Evolutionary conservation across 169 alveolate species (phyloP).

Genomic region (Plasmodium gonderi): DNA sequence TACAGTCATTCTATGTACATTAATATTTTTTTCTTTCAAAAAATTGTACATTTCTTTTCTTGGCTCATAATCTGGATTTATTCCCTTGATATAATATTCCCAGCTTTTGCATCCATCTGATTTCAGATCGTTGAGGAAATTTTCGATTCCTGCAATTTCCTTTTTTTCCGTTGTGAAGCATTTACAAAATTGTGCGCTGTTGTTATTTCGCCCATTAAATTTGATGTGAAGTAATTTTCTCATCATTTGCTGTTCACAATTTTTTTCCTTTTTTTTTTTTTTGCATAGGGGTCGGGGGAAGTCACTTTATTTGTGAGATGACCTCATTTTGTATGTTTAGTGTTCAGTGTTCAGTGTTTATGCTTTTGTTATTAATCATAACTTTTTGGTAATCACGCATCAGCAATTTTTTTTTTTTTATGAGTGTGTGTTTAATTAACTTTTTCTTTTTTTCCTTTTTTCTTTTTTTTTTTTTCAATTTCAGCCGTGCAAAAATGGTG

Average conservation of each 20-base stretch:
- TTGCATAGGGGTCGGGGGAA: too few relatives aligned
- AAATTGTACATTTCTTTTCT: constrained; percentile 83
- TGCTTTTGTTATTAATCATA: neutral
- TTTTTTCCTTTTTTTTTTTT: neutral
- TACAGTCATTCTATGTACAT: constrained; percentile 85
- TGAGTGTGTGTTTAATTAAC: too few relatives aligned
- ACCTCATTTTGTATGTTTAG: neutral
- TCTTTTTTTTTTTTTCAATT: neutral
- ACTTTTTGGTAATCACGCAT: neutral
- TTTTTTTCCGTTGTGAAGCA: constrained; percentile 4
- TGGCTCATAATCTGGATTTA: constrained; percentile 87
- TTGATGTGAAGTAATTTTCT: constrained; percentile 14
- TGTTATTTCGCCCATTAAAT: neutral
- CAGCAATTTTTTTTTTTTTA: neutral
- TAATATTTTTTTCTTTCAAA: constrained; percentile 81
- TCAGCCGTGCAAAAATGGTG: neutral
- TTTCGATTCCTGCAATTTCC: constrained; percentile 4
- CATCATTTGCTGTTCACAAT: neutral
- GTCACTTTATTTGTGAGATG: neutral
- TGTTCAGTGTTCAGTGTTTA: too few relatives aligned
- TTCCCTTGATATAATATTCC: constrained; percentile 87
- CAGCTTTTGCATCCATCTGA: constrained; percentile 80
- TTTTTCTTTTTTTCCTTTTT: neutral
- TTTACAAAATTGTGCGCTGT: neutral
- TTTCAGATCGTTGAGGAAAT: constrained; percentile 59